Evolutionary conservation across 1,139 yeast species (phyloP).

Genomic region (Kluyveromyces marxianus): DNA sequence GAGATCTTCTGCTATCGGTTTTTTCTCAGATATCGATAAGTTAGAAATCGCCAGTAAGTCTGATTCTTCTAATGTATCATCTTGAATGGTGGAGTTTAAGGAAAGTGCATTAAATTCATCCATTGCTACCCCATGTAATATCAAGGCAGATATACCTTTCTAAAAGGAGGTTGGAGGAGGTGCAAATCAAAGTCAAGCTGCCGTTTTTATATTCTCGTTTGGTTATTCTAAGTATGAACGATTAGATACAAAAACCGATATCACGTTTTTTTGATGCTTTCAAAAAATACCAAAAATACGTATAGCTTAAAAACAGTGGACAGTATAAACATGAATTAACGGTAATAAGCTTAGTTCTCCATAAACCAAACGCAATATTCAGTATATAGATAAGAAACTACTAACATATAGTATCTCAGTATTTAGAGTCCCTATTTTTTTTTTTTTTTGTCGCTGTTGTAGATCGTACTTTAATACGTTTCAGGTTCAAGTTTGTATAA

Average conservation of each 20-base stretch:
- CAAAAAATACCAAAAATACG: too few species aligned
- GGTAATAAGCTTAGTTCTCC: too few species aligned
- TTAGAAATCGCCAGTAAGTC: constrained; percentile 17
- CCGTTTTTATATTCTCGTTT: too few species aligned
- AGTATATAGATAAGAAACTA: too few species aligned
- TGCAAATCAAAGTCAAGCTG: too few species aligned
- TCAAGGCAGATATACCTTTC: too few species aligned
- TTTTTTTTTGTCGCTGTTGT: background rate
- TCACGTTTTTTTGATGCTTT: background rate
- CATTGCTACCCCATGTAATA: background rate
- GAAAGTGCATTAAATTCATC: constrained; percentile 9
- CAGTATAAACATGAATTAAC: too few species aligned
- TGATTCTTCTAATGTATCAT: constrained; percentile 12
- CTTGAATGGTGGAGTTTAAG: constrained; percentile 1
- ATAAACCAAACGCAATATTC: too few species aligned
- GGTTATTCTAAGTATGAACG: too few species aligned
- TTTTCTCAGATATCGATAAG: constrained; percentile 14
- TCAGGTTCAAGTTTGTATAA: constrained; percentile 36
- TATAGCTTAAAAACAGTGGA: too few species aligned
- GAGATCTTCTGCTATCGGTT: constrained; percentile 6
- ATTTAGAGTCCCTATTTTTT: background rate
- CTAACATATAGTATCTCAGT: background rate
- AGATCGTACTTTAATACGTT: too few species aligned
- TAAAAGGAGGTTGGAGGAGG: too few species aligned
- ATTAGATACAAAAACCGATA: background rate